phyloP scores from a whole-genome alignment of 495 filamentous ascomycete genomes.

The Mycothermus thermophilus region DNA sequence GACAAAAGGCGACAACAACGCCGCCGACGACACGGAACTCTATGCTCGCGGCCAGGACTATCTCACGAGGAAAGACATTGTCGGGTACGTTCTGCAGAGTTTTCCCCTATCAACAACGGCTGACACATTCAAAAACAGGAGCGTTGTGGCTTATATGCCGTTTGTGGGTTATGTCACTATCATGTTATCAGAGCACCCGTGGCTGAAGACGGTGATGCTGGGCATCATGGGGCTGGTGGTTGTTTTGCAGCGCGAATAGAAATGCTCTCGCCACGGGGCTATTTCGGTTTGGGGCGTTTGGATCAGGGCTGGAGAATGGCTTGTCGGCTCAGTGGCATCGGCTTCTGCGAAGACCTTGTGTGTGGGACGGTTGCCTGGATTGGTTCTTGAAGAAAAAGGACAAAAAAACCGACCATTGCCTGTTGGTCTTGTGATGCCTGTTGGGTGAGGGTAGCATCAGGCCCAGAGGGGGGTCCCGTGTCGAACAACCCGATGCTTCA shows the following conservation, averaged over 20 bases:
- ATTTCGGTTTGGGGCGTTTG: neutral
- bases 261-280: neutral
- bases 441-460: no score
- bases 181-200: conserved; percentile 88
- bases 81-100: conserved; percentile 36
- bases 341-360: conserved; percentile 6
- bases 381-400: no score
- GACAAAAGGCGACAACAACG: conserved; percentile 98
- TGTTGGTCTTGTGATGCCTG: no score
- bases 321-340: neutral
- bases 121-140: conserved; percentile 21
- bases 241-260: conserved; percentile 74
- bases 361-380: neutral
- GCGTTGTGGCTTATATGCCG: conserved; percentile 84
- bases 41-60: conserved; percentile 72
- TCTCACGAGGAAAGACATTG: conserved; percentile 75
- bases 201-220: conserved; percentile 89
- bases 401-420: no score
- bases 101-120: neutral
- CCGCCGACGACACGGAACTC: conserved; percentile 85
- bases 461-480: no score
- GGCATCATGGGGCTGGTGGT: conserved; percentile 93
- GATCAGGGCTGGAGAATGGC: neutral
- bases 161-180: conserved; percentile 98
- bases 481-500: no score